Conservation (phyloP, 1,284 basidiomycete species). For the Cryptococcus sp. region DNA sequence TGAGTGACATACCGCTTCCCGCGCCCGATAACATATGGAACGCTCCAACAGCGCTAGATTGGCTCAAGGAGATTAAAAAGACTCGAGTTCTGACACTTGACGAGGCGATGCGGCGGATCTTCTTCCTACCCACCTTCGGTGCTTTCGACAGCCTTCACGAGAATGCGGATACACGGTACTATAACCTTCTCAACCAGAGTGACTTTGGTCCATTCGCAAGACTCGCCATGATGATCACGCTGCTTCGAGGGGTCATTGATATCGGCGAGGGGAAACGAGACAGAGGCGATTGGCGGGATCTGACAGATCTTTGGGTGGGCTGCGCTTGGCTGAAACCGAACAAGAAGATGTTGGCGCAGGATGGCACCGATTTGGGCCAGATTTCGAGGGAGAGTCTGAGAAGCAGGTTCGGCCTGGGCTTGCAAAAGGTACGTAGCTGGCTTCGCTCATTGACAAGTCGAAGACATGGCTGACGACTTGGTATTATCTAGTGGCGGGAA, state of each 20-base stretch:
- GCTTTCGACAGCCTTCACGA: slow-evolving; percentile 44
- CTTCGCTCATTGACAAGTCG: neutral
- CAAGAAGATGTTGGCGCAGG: slow-evolving; percentile 33
- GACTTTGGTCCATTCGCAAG: slow-evolving; percentile 55
- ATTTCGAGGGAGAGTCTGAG: slow-evolving; percentile 36
- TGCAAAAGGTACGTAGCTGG: slow-evolving; percentile 39
- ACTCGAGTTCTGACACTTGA: slow-evolving; percentile 48
- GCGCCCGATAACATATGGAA: slow-evolving; percentile 54
- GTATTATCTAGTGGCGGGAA: slow-evolving; percentile 47
- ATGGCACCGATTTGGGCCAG: slow-evolving; percentile 35
- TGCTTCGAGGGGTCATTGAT: slow-evolving; percentile 53
- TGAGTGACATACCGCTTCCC: slow-evolving; percentile 51
- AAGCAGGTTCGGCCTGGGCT: slow-evolving; percentile 37
- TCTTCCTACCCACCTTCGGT: slow-evolving; percentile 44
- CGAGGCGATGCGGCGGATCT: slow-evolving; percentile 47
- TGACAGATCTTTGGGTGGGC: slow-evolving; percentile 51
- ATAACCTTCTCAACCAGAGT: slow-evolving; percentile 39
- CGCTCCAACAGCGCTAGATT: slow-evolving; percentile 49
- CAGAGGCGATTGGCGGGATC: slow-evolving; percentile 51
- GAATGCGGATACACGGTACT: slow-evolving; percentile 37
- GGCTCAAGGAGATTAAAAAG: slow-evolving; percentile 43
- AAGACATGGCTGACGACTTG: neutral
- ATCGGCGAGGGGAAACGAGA: slow-evolving; percentile 53
- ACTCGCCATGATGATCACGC: slow-evolving; percentile 49
- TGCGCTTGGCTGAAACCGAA: slow-evolving; percentile 37